Percentiles rank a stretch among this genome's conserved stretches.
Conservation (phyloP, 1,284 basidiomycete species). For the Irpex sp. region DNA sequence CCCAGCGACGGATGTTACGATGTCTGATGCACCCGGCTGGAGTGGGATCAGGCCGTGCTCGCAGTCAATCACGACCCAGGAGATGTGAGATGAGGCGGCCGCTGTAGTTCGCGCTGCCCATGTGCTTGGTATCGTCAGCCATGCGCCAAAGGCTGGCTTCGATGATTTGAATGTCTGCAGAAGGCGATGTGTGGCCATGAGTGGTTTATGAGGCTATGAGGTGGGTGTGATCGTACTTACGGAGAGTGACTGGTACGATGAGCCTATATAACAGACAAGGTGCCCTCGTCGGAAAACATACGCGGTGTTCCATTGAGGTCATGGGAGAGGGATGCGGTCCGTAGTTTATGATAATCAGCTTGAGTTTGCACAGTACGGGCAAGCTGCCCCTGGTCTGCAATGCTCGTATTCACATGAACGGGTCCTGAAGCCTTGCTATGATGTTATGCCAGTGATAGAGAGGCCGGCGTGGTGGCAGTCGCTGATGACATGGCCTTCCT, state of each 20-base stretch:
- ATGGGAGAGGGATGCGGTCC: neutral
- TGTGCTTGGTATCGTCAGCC: constrained; percentile 56
- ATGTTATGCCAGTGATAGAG: neutral
- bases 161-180: constrained; percentile 26
- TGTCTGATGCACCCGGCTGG: constrained; percentile 52
- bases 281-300: neutral
- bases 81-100: constrained; percentile 48
- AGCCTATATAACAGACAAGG: neutral
- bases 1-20: constrained; percentile 46
- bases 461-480: neutral
- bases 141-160: constrained; percentile 60
- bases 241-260: neutral
- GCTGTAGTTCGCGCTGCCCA: constrained; percentile 55
- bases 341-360: too few relatives aligned
- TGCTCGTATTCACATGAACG: neutral
- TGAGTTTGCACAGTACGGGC: too few relatives aligned
- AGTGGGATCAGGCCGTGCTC: constrained; percentile 59
- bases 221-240: neutral
- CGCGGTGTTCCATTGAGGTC: neutral
- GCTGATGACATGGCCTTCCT: neutral
- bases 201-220: neutral
- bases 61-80: constrained; percentile 63
- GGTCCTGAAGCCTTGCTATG: too few relatives aligned
- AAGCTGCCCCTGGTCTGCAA: too few relatives aligned
- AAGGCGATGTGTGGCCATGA: constrained; percentile 25